Evolutionary conservation across 169 alveolate genomes (phyloP).

Genomic region (Condylostoma magnum): DNA sequence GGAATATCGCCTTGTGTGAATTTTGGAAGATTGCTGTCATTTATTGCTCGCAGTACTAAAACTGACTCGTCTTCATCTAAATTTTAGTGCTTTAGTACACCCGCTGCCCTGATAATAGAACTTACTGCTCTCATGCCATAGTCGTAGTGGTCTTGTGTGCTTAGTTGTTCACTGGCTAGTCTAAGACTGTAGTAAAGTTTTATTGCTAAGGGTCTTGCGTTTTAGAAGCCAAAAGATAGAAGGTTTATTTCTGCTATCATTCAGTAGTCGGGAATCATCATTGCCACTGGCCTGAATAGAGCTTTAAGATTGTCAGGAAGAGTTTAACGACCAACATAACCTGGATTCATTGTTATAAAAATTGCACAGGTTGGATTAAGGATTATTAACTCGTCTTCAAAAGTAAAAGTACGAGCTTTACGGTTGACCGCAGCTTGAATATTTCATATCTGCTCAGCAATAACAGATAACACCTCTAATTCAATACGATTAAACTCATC

Average conservation of each 20-base stretch:
- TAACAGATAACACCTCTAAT: slow-evolving; percentile 83
- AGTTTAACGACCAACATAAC: slow-evolving; percentile 86
- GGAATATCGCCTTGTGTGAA: slow-evolving; percentile 72
- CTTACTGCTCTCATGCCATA: slow-evolving; percentile 88
- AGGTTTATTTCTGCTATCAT: slow-evolving; percentile 84
- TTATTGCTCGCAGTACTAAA: slow-evolving; percentile 61
- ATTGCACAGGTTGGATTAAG: slow-evolving; percentile 73
- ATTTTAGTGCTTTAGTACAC: slow-evolving; percentile 50
- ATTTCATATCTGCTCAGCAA: slow-evolving; percentile 74
- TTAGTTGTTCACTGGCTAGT: slow-evolving; percentile 72
- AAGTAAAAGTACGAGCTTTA: slow-evolving; percentile 54
- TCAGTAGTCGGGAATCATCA: slow-evolving; percentile 86
- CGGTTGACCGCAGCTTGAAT: slow-evolving; percentile 68
- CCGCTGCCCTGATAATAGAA: slow-evolving; percentile 78
- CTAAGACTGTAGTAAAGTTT: slow-evolving; percentile 70
- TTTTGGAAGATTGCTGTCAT: slow-evolving; percentile 76
- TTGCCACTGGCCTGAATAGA: slow-evolving; percentile 85
- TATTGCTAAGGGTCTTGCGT: slow-evolving; percentile 75
- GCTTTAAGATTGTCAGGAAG: slow-evolving; percentile 88
- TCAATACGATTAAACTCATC: slow-evolving; percentile 89
- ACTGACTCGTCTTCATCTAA: slow-evolving; percentile 68
- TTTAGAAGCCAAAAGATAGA: slow-evolving; percentile 79
- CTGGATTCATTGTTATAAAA: slow-evolving; percentile 89
- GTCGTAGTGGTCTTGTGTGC: slow-evolving; percentile 83
- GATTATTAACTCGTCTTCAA: slow-evolving; percentile 77